A percentile compares a stretch with the other conserved stretches of the same genome.
Evolutionary conservation across 345 rosid species (phyloP).

Genomic region (Boechera stricta): DNA sequence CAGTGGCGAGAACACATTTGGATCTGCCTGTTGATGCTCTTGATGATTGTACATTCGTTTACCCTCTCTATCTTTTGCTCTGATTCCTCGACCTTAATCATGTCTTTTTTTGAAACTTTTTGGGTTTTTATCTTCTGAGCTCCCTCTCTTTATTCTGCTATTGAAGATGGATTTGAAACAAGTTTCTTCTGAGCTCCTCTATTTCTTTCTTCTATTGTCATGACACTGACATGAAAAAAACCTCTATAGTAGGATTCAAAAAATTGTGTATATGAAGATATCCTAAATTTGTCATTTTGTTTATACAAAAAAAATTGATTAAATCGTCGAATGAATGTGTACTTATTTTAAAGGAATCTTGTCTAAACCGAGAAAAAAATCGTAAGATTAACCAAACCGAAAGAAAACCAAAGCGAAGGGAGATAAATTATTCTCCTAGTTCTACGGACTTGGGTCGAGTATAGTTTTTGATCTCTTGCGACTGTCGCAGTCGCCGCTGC

Average conservation of each 20-base stretch:
- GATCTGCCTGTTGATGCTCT: slow-evolving; percentile 40
- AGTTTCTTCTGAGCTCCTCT: not conserved
- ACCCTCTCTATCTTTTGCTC: slow-evolving; percentile 16
- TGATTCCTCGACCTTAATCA: slow-evolving; percentile 23
- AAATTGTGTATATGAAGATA: too few relatives aligned
- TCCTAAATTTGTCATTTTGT: too few relatives aligned
- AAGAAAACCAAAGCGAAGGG: not conserved
- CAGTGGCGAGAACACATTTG: slow-evolving; percentile 90
- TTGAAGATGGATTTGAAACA: slow-evolving; percentile 21
- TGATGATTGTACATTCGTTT: slow-evolving; percentile 41
- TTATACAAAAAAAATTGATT: too few relatives aligned
- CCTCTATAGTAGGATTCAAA: too few relatives aligned
- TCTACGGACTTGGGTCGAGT: not conserved
- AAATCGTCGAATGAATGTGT: too few relatives aligned
- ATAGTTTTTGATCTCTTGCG: not conserved
- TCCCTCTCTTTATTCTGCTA: not conserved
- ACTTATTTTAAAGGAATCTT: not conserved
- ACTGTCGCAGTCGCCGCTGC: slow-evolving; percentile 11
- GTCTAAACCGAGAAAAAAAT: not conserved
- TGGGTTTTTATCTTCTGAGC: slow-evolving; percentile 15
- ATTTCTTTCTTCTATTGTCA: not conserved
- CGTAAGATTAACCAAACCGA: not conserved
- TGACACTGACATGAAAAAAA: not conserved
- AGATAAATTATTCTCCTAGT: not conserved
- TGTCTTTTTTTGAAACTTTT: slow-evolving; percentile 8